These are phyloP conservation scores for Ceratorhiza oryzae-sativae DNA, from an alignment of 1,284 basidiomycete species.

Conservation along the genomic window DNA sequence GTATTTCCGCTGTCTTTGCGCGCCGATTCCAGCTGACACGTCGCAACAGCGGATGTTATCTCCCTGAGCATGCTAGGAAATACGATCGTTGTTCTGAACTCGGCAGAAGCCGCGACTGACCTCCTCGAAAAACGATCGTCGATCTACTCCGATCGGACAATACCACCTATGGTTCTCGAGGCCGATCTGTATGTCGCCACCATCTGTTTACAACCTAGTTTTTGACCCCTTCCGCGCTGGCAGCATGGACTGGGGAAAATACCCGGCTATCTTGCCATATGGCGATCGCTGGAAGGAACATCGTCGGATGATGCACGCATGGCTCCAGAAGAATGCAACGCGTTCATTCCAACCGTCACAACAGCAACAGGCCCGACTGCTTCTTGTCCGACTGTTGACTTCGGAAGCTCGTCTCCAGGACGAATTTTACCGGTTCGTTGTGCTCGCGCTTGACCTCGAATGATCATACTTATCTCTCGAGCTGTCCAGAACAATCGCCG, in stretches of 20 bases:
- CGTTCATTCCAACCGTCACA: slow-evolving; percentile 17
- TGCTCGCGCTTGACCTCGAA: background rate
- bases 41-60: slow-evolving; percentile 11
- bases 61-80: slow-evolving; percentile 29
- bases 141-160: slow-evolving; percentile 40
- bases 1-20: background rate
- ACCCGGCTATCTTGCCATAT: slow-evolving; percentile 15
- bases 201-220: background rate
- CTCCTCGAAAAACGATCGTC: slow-evolving; percentile 41
- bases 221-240: background rate
- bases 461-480: background rate
- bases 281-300: slow-evolving; percentile 24
- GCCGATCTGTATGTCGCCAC: background rate
- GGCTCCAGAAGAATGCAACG: slow-evolving; percentile 27
- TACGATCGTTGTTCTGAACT: slow-evolving; percentile 40
- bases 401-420: slow-evolving; percentile 4
- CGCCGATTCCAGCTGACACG: background rate
- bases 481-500: background rate
- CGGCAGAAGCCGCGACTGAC: slow-evolving; percentile 38
- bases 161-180: slow-evolving; percentile 35
- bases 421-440: slow-evolving; percentile 20
- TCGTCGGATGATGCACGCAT: slow-evolving; percentile 32
- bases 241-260: slow-evolving; percentile 29
- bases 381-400: slow-evolving; percentile 7
- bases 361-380: slow-evolving; percentile 14